These are phyloP conservation scores for Letharia columbiana DNA, from an alignment of 495 filamentous ascomycete genomes.

Conservation along the genomic window DNA sequence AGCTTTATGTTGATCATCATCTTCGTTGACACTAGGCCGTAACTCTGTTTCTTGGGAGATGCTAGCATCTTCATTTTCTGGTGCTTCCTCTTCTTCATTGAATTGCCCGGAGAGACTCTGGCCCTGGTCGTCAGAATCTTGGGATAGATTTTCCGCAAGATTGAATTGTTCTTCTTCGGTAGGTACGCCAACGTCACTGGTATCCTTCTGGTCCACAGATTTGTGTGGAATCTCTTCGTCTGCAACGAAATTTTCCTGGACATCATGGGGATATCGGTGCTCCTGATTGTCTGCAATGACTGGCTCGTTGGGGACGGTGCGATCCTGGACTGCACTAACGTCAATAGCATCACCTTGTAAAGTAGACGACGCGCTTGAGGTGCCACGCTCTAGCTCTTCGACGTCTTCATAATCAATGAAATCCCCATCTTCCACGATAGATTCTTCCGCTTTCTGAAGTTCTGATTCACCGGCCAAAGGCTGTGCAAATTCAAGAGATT, in stretches of 20 bases:
- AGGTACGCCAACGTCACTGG: background rate
- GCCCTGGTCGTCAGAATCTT: background rate
- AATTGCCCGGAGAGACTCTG: background rate
- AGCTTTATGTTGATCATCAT: background rate
- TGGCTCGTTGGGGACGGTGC: background rate
- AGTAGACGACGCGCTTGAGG: slow-evolving; percentile 19
- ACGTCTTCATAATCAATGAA: slow-evolving; percentile 27
- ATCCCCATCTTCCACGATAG: slow-evolving; percentile 16
- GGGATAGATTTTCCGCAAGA: background rate
- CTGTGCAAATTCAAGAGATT: background rate
- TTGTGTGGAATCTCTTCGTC: background rate
- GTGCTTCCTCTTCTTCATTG: background rate
- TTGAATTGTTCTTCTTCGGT: background rate
- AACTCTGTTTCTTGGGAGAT: background rate
- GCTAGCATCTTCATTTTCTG: background rate
- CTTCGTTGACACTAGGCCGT: background rate
- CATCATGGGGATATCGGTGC: background rate
- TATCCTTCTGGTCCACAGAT: background rate
- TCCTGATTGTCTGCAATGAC: slow-evolving; percentile 19
- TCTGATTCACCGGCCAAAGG: background rate
- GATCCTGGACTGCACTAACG: background rate
- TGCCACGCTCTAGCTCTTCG: slow-evolving; percentile 21
- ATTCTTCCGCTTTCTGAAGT: background rate
- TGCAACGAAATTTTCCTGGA: background rate
- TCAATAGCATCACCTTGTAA: slow-evolving; percentile 19